Conservation (phyloP, 306 rosid species). For the Rosa multiflora region DNA sequence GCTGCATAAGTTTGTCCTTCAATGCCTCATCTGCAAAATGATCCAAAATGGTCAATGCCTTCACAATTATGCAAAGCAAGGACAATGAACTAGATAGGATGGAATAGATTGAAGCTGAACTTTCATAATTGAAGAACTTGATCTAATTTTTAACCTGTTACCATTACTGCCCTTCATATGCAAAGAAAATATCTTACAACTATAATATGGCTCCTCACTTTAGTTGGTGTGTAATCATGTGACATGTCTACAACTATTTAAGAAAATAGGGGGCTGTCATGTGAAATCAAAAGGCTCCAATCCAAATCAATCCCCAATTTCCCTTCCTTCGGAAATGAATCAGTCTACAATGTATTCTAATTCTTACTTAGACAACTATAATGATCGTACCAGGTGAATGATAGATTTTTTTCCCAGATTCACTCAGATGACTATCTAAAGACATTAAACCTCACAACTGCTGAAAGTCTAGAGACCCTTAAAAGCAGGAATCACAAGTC, state of each 20-base stretch:
- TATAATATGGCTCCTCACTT: neutral
- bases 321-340: neutral
- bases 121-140: neutral
- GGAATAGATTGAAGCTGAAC: neutral
- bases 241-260: neutral
- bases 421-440: neutral
- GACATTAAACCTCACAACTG: neutral
- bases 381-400: neutral
- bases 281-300: neutral
- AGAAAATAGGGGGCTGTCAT: neutral
- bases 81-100: neutral
- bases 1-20: neutral
- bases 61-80: neutral
- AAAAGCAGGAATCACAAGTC: neutral
- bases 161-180: neutral
- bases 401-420: neutral
- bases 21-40: slow-evolving; percentile 11
- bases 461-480: neutral
- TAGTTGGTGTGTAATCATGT: neutral
- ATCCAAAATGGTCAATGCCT: neutral
- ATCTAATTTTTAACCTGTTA: neutral
- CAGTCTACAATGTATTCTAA: neutral
- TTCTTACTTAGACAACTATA: neutral
- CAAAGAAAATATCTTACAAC: neutral
- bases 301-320: neutral